Evolutionary conservation across 306 rosid genomes (phyloP), one percentile per base, ranked within the genome.

Genomic region (Quillaja saponaria): DNA sequence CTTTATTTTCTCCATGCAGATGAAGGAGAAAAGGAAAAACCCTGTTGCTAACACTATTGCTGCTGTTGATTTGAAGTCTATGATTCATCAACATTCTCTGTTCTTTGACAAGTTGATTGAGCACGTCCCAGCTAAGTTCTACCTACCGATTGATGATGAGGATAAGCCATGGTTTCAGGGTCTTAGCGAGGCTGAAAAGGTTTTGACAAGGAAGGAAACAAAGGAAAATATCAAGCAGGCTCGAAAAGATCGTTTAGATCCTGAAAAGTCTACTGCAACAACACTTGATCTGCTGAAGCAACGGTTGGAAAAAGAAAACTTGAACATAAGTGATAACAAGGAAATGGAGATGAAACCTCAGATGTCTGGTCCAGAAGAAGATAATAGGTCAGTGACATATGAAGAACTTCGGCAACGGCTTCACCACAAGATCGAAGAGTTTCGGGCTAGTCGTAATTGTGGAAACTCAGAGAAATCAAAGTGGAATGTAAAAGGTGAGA

Each of bases 101-200:
- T 88, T 86, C 78, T 86, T 91, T 21, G 95, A 91, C 72, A 86
- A 81, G 80, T 63, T 91, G 61, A 71, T 88, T 67, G 90, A 88
- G 67, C 82, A 88, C 55, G 85, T 91, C 35, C 98, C 92, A 2
- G 95, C 90, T 0, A 88, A 75, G 77, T 91, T 91, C 76, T 88
- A 88, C 63, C 62, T 91, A 14, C 68, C 91, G 8, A 64, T 10
- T 40, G 87, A 84, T 20, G 88, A 77, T 6, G 71, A 64, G 6
- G 97, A 81, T 7, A 91, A 77, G 66, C 88, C 95, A 5, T 91
- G 95, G 95, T 84, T 85, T 79, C 90, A 85, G 73, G 98, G 95
- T 68, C 86, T 86, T 10, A 86, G 82, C 74, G 84, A 88, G 80
- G 69, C 76, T 8, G 58, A 73, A 25, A 86, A 76, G 58, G 90